Conservation (phyloP, 148 eudicot species). For the Fallopia convolvulus region DNA sequence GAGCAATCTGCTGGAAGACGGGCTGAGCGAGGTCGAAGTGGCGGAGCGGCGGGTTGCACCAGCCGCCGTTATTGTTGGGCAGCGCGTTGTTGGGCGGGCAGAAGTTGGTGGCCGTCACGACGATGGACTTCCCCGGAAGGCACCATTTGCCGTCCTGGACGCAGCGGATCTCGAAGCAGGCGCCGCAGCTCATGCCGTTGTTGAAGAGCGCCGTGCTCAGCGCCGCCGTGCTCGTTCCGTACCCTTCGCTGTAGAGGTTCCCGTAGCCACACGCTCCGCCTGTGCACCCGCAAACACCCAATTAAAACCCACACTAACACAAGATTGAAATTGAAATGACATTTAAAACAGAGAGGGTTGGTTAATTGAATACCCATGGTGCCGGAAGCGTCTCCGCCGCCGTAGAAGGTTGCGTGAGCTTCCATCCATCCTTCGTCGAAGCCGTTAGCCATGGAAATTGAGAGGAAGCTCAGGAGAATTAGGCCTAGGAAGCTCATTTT, state of each 20-base stretch:
- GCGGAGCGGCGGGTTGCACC: constrained; percentile 92
- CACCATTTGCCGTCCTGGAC: constrained; percentile 65
- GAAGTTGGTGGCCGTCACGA: constrained; percentile 77
- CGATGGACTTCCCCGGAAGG: constrained; percentile 71
- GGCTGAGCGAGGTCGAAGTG: constrained; percentile 95
- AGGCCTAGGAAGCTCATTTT: background rate
- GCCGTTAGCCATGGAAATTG: background rate
- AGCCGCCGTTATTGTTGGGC: constrained; percentile 72
- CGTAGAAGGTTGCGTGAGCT: constrained; percentile 9
- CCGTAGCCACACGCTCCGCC: constrained; percentile 11
- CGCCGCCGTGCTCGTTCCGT: constrained; percentile 82
- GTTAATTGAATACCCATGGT: background rate
- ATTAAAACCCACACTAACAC: background rate
- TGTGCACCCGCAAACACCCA: background rate
- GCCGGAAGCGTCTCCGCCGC: constrained; percentile 12
- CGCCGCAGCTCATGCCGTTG: constrained; percentile 79
- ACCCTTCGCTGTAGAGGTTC: background rate
- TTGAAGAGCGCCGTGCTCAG: constrained; percentile 85
- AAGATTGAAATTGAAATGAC: background rate
- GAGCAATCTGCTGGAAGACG: constrained; percentile 78
- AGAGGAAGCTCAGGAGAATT: background rate
- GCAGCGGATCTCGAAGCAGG: constrained; percentile 78
- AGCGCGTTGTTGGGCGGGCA: constrained; percentile 80
- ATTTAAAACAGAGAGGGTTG: background rate
- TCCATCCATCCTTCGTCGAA: background rate